A percentile compares a stretch with the other conserved stretches of the same genome.
phyloP scores from a whole-genome alignment of 1,139 yeast species.

The Yamadazyma oceani region DNA sequence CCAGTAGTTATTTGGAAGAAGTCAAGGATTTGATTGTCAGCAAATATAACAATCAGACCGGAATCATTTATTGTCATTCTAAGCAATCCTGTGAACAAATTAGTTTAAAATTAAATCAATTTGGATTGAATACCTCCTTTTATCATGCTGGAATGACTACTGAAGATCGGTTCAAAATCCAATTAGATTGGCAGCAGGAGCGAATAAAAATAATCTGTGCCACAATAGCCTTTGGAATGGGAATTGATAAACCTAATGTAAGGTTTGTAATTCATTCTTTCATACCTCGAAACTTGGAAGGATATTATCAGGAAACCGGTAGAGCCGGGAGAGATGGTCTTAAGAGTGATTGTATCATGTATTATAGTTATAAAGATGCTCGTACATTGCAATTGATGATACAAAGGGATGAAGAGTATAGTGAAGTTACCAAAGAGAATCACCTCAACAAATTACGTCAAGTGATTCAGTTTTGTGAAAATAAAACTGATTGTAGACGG shows the following conservation, averaged over 20 bases:
- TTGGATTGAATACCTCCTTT: constrained; percentile 67
- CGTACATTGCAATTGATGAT: constrained; percentile 73
- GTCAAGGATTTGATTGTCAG: constrained; percentile 56
- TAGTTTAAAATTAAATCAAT: constrained; percentile 54
- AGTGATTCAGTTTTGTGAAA: constrained; percentile 90
- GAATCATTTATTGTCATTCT: constrained; percentile 92
- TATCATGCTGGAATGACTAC: constrained; percentile 95
- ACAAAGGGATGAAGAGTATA: constrained; percentile 70
- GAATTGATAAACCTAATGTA: constrained; percentile 95
- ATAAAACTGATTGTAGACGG: constrained; percentile 85
- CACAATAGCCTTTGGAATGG: constrained; percentile 98
- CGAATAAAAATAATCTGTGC: constrained; percentile 82
- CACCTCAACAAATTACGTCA: constrained; percentile 77
- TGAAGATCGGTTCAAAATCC: constrained; percentile 69
- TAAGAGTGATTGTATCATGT: constrained; percentile 77
- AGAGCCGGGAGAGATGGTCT: constrained; percentile 97
- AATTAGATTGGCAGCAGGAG: constrained; percentile 79
- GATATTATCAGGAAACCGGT: constrained; percentile 98
- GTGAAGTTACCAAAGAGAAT: constrained; percentile 65
- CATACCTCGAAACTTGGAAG: constrained; percentile 89
- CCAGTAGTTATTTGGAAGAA: constrained; percentile 56
- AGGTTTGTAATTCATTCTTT: constrained; percentile 86
- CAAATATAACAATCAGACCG: constrained; percentile 62
- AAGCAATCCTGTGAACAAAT: constrained; percentile 86
- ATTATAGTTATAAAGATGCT: constrained; percentile 76